phyloP scores from a whole-genome alignment of 768 basidiomycete genomes.

The Suillus variegatus region DNA sequence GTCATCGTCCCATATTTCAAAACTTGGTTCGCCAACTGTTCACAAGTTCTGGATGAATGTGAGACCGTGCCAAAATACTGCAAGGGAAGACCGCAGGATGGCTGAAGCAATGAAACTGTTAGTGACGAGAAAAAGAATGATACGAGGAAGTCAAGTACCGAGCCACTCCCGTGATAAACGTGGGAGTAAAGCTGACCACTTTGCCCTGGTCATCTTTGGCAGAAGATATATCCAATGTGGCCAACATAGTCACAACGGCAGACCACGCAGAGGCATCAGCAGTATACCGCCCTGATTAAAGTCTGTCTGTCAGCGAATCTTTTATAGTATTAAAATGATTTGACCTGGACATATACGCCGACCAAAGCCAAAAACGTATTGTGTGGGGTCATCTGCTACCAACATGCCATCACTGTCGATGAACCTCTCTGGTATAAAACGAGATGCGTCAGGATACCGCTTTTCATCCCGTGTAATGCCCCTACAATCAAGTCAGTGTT shows the following conservation, averaged over 20 bases:
- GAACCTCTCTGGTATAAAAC: slow-evolving; percentile 18
- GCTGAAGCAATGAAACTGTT: not conserved
- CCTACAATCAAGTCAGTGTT: slow-evolving; percentile 1
- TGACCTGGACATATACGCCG: slow-evolving; percentile 7
- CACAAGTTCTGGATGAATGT: not conserved
- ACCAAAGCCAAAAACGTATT: slow-evolving; percentile 13
- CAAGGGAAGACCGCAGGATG: not conserved
- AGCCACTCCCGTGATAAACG: not conserved
- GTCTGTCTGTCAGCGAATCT: not conserved
- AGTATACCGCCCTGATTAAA: slow-evolving; percentile 20
- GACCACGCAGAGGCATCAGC: slow-evolving; percentile 24
- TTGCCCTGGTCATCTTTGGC: slow-evolving; percentile 6
- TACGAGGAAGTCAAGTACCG: not conserved
- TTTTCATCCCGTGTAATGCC: slow-evolving; percentile 15
- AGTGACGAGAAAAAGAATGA: too few relatives aligned
- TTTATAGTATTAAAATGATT: not conserved
- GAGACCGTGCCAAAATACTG: not conserved
- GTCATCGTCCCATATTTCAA: too few relatives aligned
- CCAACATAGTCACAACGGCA: slow-evolving; percentile 18
- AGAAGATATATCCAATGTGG: slow-evolving; percentile 4
- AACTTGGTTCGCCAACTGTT: not conserved
- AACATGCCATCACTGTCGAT: slow-evolving; percentile 11
- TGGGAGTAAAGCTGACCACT: slow-evolving; percentile 3
- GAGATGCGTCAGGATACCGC: slow-evolving; percentile 11
- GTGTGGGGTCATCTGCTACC: slow-evolving; percentile 10